Evolutionary conservation across 208 protist genomes (phyloP).

Genomic region (Porcisia hertigi): DNA sequence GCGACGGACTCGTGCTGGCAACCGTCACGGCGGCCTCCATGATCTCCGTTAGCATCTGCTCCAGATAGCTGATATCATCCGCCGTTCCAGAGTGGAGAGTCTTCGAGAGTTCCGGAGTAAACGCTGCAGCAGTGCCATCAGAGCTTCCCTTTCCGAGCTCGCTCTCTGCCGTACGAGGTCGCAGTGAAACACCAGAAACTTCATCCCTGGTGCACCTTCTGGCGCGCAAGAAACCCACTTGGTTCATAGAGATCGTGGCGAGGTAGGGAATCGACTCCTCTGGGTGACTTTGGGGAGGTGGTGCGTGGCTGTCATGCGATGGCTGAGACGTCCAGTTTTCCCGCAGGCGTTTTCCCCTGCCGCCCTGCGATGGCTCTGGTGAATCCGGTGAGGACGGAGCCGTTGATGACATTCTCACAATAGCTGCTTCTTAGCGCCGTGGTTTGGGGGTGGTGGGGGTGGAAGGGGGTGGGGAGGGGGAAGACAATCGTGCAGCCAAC

Average conservation of each 20-base stretch:
- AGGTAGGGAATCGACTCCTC: constrained; percentile 45
- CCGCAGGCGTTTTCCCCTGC: background rate
- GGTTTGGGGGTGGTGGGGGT: too few relatives aligned
- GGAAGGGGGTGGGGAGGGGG: too few relatives aligned
- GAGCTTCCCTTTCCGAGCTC: background rate
- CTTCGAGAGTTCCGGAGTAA: background rate
- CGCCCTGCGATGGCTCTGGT: background rate
- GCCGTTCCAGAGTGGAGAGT: background rate
- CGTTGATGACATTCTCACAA: background rate
- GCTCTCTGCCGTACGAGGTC: background rate
- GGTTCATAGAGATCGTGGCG: constrained; percentile 35
- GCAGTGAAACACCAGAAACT: background rate
- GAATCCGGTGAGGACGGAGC: background rate
- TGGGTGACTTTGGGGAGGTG: background rate
- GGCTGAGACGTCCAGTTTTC: background rate
- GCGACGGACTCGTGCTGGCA: background rate
- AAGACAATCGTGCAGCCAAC: background rate
- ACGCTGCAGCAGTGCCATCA: background rate
- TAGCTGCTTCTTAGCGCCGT: too few relatives aligned
- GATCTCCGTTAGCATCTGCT: constrained; percentile 21
- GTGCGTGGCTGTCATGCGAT: background rate
- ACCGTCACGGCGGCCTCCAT: constrained; percentile 11
- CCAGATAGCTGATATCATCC: constrained; percentile 15
- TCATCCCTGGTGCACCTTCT: background rate
- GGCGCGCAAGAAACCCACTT: constrained; percentile 14